phyloP scores from a whole-genome alignment of 1,284 basidiomycete species.

The Moesziomyces parantarcticus region DNA sequence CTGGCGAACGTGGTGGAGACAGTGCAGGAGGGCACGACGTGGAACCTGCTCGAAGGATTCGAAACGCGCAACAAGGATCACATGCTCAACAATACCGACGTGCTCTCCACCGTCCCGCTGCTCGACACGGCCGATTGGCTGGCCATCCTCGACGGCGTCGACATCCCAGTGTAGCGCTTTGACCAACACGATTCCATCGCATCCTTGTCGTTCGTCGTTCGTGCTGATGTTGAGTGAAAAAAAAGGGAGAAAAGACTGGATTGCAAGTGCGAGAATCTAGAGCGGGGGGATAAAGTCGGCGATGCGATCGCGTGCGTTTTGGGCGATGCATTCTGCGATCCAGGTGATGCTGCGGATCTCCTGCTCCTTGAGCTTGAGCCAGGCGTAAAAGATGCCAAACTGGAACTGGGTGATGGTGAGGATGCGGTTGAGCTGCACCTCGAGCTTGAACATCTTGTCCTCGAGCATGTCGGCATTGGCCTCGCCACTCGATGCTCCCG shows the following conservation, averaged over 20 bases:
- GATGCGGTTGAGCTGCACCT: constrained; percentile 75
- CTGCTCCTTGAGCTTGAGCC: constrained; percentile 86
- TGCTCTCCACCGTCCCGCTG: constrained; percentile 19
- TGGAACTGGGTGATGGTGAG: constrained; percentile 67
- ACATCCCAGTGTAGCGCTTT: constrained; percentile 15
- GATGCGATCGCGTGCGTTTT: constrained; percentile 57
- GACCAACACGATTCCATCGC: no score
- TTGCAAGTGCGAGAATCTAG: neutral
- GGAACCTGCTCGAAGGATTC: no score
- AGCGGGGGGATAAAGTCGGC: constrained; percentile 43
- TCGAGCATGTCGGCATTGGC: constrained; percentile 76
- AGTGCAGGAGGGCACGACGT: no score
- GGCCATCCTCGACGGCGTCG: constrained; percentile 30
- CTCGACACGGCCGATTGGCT: constrained; percentile 34
- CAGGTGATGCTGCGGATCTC: constrained; percentile 96
- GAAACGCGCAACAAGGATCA: neutral
- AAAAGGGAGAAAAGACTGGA: no score
- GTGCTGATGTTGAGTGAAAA: no score
- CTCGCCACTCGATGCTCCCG: constrained; percentile 68
- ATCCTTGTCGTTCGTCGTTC: no score
- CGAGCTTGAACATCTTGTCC: constrained; percentile 93
- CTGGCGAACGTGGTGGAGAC: constrained; percentile 30
- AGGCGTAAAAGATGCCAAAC: constrained; percentile 65
- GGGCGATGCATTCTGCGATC: constrained; percentile 80
- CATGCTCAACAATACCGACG: constrained; percentile 1